phyloP scores from a whole-genome alignment of 345 rosid genomes.

The Ceriops tagal region DNA sequence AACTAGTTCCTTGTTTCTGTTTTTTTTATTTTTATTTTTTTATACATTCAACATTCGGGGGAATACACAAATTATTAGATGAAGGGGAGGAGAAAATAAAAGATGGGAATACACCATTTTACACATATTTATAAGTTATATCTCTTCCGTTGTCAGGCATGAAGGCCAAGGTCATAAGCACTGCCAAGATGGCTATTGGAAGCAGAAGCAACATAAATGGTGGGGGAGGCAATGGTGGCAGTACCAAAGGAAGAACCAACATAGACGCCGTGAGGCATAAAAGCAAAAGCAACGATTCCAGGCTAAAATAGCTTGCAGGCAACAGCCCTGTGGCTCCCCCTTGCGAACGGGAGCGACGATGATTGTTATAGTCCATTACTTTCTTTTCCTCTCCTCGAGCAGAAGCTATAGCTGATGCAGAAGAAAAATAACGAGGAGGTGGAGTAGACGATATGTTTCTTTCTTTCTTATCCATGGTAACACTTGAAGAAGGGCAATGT shows the following conservation, averaged over 20 bases:
- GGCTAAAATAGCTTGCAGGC: constrained; percentile 49
- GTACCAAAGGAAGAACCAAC: constrained; percentile 70
- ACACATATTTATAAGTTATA: constrained; percentile 41
- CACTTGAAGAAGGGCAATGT: constrained; percentile 17
- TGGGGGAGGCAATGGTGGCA: constrained; percentile 85
- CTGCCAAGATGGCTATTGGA: constrained; percentile 60
- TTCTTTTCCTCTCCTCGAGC: constrained; percentile 19
- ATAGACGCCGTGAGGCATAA: constrained; percentile 60
- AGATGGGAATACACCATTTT: constrained; percentile 26
- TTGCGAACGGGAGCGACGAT: constrained; percentile 28
- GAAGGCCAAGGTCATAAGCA: constrained; percentile 70
- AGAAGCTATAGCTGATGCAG: no score
- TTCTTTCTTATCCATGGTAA: constrained; percentile 25
- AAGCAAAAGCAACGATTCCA: constrained; percentile 55
- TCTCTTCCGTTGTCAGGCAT: constrained; percentile 56
- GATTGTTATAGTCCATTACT: constrained; percentile 15
- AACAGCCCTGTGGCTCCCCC: constrained; percentile 35
- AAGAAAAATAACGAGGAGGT: not conserved
- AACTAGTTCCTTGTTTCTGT: not conserved
- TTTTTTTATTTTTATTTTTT: not conserved
- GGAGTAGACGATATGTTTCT: constrained; percentile 11
- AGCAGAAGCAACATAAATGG: constrained; percentile 73
- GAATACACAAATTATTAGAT: constrained; percentile 1
- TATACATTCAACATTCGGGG: not conserved
- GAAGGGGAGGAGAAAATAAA: not conserved